phyloP scores from a whole-genome alignment of 495 filamentous ascomycete species.

The Aspergillus wentii region DNA sequence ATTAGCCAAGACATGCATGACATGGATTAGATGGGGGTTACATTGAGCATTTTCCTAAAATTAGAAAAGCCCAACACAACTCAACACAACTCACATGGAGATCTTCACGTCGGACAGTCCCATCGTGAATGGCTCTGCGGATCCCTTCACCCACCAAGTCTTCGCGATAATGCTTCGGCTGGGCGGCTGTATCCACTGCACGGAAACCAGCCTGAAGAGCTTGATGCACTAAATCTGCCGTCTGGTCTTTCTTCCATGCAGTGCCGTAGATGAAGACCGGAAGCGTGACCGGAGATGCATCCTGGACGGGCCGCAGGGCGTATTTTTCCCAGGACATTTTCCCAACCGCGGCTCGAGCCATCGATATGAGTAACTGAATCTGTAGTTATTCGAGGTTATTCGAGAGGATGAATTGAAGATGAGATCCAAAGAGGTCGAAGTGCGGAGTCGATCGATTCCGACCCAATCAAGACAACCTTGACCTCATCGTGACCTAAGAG shows the following conservation, averaged over 20 bases:
- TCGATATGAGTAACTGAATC: too few relatives aligned
- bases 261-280: constrained; percentile 74
- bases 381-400: too few relatives aligned
- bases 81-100: constrained; percentile 43
- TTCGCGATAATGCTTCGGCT: constrained; percentile 76
- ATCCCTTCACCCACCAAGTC: constrained; percentile 64
- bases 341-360: constrained; percentile 20
- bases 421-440: too few relatives aligned
- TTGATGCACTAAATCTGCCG: constrained; percentile 59
- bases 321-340: constrained; percentile 33
- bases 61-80: background rate
- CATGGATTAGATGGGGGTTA: too few relatives aligned
- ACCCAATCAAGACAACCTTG: too few relatives aligned
- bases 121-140: constrained; percentile 50
- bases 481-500: constrained; percentile 1
- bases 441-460: too few relatives aligned
- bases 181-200: constrained; percentile 73
- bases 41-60: background rate
- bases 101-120: constrained; percentile 53
- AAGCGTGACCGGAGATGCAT: constrained; percentile 21
- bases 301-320: constrained; percentile 24
- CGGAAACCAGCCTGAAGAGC: constrained; percentile 69
- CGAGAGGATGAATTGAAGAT: too few relatives aligned
- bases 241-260: constrained; percentile 79
- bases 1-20: too few relatives aligned